These are phyloP conservation scores for Sphaceloma murrayae DNA, from an alignment of 2,329 filamentous ascomycete genomes.

Conservation along the genomic window DNA sequence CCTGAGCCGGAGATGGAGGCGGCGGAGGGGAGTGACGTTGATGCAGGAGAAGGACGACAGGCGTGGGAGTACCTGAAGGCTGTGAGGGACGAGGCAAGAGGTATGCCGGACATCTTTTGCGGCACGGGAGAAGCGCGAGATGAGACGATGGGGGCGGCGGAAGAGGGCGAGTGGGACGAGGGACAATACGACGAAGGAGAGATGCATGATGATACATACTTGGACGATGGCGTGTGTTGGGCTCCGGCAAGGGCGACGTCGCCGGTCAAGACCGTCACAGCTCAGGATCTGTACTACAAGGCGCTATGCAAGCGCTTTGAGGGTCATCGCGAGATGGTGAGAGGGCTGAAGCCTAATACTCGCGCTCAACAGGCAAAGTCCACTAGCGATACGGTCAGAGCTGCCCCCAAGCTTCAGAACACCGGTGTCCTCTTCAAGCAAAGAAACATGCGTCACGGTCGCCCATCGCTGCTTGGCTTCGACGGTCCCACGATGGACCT, in stretches of 20 bases:
- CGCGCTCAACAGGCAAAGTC: not conserved
- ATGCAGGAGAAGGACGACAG: slow-evolving; percentile 35
- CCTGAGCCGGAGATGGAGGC: slow-evolving; percentile 41
- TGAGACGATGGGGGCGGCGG: not conserved
- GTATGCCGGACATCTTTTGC: slow-evolving; percentile 10
- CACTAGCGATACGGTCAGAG: not conserved
- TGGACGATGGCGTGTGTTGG: slow-evolving; percentile 70
- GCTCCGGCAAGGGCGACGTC: slow-evolving; percentile 39
- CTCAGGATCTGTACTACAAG: slow-evolving; percentile 58
- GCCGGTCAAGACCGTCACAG: slow-evolving; percentile 27
- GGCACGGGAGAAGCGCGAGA: not conserved
- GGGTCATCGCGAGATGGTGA: slow-evolving; percentile 45
- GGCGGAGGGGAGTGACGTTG: not conserved
- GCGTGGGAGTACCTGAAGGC: slow-evolving; percentile 61
- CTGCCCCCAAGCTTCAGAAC: not conserved
- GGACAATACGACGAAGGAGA: slow-evolving; percentile 32
- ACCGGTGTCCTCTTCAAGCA: not conserved
- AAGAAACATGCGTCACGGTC: not conserved
- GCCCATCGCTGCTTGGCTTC: slow-evolving; percentile 3
- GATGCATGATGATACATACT: slow-evolving; percentile 51
- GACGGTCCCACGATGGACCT: not conserved
- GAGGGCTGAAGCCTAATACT: not conserved
- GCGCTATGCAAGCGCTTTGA: slow-evolving; percentile 57
- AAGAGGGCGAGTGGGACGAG: not conserved
- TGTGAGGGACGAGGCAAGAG: slow-evolving; percentile 50